These are phyloP conservation scores for Pyrenochaeta sp. DNA, from an alignment of 2,329 filamentous ascomycete species.

Conservation along the genomic window DNA sequence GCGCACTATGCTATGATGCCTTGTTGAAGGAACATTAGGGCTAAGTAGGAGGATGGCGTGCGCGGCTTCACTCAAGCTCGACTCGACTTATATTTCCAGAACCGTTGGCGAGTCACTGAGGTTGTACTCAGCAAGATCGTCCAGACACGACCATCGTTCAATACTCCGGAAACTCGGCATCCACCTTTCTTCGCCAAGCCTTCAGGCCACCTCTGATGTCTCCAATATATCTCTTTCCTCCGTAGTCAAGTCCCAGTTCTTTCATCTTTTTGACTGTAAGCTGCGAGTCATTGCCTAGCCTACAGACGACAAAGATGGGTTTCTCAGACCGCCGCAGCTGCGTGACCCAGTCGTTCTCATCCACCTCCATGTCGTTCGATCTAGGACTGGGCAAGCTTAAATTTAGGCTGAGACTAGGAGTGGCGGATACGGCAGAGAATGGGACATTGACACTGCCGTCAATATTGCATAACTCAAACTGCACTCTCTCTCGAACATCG, in stretches of 20 bases:
- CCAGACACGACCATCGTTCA: slow-evolving; percentile 32
- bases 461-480: slow-evolving; percentile 82
- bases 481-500: slow-evolving; percentile 84
- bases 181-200: slow-evolving; percentile 76
- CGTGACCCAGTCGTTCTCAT: slow-evolving; percentile 38
- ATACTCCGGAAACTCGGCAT: slow-evolving; percentile 66
- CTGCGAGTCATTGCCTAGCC: slow-evolving; percentile 82
- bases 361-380: slow-evolving; percentile 13
- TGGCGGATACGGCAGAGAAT: slow-evolving; percentile 63
- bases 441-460: slow-evolving; percentile 79
- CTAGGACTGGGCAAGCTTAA: slow-evolving; percentile 1
- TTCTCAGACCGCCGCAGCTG: slow-evolving; percentile 44
- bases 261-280: slow-evolving; percentile 72
- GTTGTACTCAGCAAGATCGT: slow-evolving; percentile 26
- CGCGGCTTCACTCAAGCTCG: slow-evolving; percentile 22
- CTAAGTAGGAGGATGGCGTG: no score
- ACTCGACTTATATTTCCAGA: no score
- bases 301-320: slow-evolving; percentile 76
- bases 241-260: slow-evolving; percentile 63
- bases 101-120: slow-evolving; percentile 59
- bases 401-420: slow-evolving; percentile 5
- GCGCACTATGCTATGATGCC: no score
- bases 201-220: slow-evolving; percentile 76
- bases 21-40: no score
- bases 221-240: slow-evolving; percentile 67